A percentile compares a stretch with the other conserved stretches of the same genome.
Evolutionary conservation across 2,329 filamentous ascomycete species (phyloP).

Genomic region (Fusarium neocosmosporiellum): DNA sequence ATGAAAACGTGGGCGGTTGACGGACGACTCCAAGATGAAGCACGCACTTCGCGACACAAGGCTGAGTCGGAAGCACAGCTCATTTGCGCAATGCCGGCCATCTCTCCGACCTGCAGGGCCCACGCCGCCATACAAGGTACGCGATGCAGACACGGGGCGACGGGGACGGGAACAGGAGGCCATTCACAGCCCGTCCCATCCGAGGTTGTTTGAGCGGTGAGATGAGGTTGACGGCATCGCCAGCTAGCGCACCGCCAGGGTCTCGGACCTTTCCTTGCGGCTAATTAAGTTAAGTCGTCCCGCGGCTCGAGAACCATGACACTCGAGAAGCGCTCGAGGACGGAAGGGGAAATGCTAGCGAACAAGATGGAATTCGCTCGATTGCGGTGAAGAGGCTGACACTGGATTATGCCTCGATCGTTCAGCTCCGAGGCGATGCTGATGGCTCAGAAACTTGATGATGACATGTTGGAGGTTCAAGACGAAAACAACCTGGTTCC

Average conservation of each 20-base stretch:
- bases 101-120: conserved; percentile 4
- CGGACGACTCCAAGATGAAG: conserved; percentile 2
- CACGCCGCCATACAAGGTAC: conserved; percentile 12
- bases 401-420: background rate
- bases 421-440: background rate
- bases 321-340: conserved; percentile 12
- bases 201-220: conserved; percentile 35
- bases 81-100: conserved; percentile 4
- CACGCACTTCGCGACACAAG: conserved; percentile 1
- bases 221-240: conserved; percentile 35
- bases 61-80: conserved; percentile 16
- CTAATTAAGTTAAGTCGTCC: conserved; percentile 21
- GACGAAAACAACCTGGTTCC: conserved; percentile 11
- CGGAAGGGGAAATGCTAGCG: conserved; percentile 15
- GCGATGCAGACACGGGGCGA: conserved; percentile 23
- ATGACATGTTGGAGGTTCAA: background rate
- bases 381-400: conserved; percentile 8
- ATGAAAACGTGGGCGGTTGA: conserved; percentile 6
- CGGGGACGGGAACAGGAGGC: conserved; percentile 18
- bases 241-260: conserved; percentile 27
- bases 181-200: conserved; percentile 24
- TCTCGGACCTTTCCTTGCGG: conserved; percentile 33
- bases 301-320: conserved; percentile 20
- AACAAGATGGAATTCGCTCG: conserved; percentile 9
- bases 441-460: background rate